Evolutionary conservation across 2,329 filamentous ascomycete genomes (phyloP).

Genomic region (Gyromitra esculenta): DNA sequence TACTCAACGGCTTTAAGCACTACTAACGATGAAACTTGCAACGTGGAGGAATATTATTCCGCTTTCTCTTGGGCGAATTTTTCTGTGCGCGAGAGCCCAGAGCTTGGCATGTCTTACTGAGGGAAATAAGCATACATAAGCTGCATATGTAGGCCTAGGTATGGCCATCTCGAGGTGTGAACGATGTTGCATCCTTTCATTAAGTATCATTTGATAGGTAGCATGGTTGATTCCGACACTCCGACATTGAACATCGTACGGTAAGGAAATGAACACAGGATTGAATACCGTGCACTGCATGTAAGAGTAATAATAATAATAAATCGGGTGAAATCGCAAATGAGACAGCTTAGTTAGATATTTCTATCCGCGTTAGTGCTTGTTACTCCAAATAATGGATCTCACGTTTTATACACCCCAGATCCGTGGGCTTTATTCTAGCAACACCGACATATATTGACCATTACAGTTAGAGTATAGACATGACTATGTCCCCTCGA

Average conservation of each 20-base stretch:
- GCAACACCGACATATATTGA: conserved; percentile 13
- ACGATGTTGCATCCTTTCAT: conserved; percentile 19
- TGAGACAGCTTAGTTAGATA: not conserved
- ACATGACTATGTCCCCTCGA: not conserved
- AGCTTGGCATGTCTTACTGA: conserved; percentile 48
- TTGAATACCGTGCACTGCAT: conserved; percentile 5
- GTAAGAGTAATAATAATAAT: not conserved
- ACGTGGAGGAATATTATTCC: conserved; percentile 42
- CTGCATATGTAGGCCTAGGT: conserved; percentile 39
- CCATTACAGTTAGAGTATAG: not conserved
- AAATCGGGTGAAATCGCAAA: conserved; percentile 33
- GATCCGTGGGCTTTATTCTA: not conserved
- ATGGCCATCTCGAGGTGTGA: conserved; percentile 12
- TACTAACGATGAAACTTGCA: conserved; percentile 19
- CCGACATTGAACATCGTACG: conserved; percentile 17
- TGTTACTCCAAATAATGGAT: not conserved
- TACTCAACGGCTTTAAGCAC: not conserved
- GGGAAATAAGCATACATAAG: conserved; percentile 51
- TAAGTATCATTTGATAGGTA: conserved; percentile 17
- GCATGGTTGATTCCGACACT: conserved; percentile 4
- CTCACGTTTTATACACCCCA: not conserved
- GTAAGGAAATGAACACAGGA: conserved; percentile 10
- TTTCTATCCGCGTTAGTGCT: not conserved
- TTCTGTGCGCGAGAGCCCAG: conserved; percentile 35
- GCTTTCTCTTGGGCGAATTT: conserved; percentile 9